phyloP scores from a whole-genome alignment of 768 basidiomycete genomes.

The Candolleomyces efflorescens region DNA sequence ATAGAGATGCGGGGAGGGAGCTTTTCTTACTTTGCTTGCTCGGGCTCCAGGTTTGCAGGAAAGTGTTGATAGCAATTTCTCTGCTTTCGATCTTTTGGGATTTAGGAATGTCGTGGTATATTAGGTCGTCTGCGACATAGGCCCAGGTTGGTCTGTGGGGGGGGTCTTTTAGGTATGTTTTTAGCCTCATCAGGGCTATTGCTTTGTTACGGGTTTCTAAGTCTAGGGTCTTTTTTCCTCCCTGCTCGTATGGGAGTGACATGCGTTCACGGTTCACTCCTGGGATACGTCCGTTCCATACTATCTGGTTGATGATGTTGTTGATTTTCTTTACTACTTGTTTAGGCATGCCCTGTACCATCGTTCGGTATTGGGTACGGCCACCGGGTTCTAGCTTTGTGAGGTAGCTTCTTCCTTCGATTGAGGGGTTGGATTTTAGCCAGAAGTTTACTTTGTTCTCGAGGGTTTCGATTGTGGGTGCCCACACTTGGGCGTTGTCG shows the following conservation, averaged over 20 bases:
- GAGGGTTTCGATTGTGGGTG: slow-evolving; percentile 14
- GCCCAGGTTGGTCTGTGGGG: slow-evolving; percentile 13
- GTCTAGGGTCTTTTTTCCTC: slow-evolving; percentile 19
- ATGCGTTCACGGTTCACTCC: slow-evolving; percentile 18
- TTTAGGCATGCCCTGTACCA: slow-evolving; percentile 24
- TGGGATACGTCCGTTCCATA: slow-evolving; percentile 16
- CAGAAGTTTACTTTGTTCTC: neutral
- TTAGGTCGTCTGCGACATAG: slow-evolving; percentile 5
- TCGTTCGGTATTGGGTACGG: slow-evolving; percentile 20
- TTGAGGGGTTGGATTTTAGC: slow-evolving; percentile 16
- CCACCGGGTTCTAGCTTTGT: slow-evolving; percentile 18
- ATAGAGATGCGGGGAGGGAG: neutral
- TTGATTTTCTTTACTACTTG: slow-evolving; percentile 14
- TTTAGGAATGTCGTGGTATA: slow-evolving; percentile 1
- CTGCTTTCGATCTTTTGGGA: slow-evolving; percentile 9
- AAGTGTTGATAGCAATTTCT: neutral
- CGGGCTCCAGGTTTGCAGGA: neutral
- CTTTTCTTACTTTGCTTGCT: neutral
- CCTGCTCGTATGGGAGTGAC: slow-evolving; percentile 13
- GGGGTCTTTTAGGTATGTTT: slow-evolving; percentile 13
- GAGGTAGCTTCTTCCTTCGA: slow-evolving; percentile 15
- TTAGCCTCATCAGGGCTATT: slow-evolving; percentile 16
- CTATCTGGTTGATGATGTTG: slow-evolving; percentile 16
- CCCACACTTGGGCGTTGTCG: slow-evolving; percentile 19
- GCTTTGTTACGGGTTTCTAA: slow-evolving; percentile 19